Evolutionary conservation across 2,329 filamentous ascomycete species (phyloP), one percentile per base, ranked within the genome.

Genomic region (Clathrospora elynae): DNA sequence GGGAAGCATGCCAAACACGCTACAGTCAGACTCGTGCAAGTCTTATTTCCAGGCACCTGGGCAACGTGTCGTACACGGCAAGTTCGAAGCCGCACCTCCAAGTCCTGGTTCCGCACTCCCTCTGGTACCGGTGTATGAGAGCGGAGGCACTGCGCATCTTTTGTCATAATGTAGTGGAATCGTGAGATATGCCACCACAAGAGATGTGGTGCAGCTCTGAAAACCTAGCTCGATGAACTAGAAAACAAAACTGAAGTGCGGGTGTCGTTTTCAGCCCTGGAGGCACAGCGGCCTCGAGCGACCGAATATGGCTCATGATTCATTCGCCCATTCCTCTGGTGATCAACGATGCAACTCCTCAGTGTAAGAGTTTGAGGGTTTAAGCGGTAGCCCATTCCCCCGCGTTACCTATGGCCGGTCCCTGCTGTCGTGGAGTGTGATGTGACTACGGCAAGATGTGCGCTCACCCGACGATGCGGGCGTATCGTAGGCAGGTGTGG

Each of bases 401-500:
- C 26, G 12, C 33, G 25, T 9, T 5, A 13, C 4, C 11, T 2
- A 18, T 2, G 8, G 12, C 24, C 35, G 13, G 32, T 25, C 34
- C 20, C 18, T 34, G 20, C n/a, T 46, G 38, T 54, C 45, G 41
- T 46, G 29, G 14, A 23, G 28, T 36, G 47, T 56, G 55, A 48
- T 42, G 53, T 60, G 58, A 61, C 40, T n/a, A 38, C 26, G 42
- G 42, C 39, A 20, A 35, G 19, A 45, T 35, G 28, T 62, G 60
- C 61, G 57, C 47, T 64, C 59, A 57, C 60, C 61, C 60, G 61
- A 60, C 28, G 48, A 35, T n/a, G n/a, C n/a, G n/a, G n/a, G n/a
- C 30, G 39, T 28, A 28, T 53, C 60, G 52, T 55, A 18, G 28
- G 12, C 13, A 33, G 36, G 34, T 34, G 38, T 20, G 43, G 46